Evolutionary conservation across 192 early-diverging fungal genomes (phyloP).

Genomic region (Podila horticola): DNA sequence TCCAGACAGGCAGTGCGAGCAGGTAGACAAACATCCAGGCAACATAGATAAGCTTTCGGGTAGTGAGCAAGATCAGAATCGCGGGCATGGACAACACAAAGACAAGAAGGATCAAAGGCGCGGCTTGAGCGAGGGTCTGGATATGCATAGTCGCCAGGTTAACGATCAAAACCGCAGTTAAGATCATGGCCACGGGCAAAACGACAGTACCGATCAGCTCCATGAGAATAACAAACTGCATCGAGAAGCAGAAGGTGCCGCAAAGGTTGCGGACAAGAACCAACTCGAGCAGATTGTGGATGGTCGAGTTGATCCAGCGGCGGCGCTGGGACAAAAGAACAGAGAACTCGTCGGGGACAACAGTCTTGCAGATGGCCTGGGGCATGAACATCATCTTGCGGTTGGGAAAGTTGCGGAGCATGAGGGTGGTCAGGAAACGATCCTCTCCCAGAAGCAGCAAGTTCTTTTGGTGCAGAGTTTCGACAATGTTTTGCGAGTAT

Average conservation of each 20-base stretch:
- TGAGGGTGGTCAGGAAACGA: conserved; percentile 89
- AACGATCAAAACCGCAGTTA: conserved; percentile 75
- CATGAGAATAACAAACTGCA: conserved; percentile 85
- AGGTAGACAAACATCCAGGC: conserved; percentile 93
- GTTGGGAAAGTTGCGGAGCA: conserved; percentile 88
- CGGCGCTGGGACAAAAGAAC: conserved; percentile 91
- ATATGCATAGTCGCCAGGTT: conserved; percentile 64
- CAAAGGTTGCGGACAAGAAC: conserved; percentile 94
- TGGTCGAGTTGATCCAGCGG: conserved; percentile 97
- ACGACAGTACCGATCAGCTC: conserved; percentile 82
- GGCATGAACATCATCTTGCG: conserved; percentile 92
- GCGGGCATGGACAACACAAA: conserved; percentile 90
- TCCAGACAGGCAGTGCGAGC: conserved; percentile 91
- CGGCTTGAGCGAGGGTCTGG: conserved; percentile 63
- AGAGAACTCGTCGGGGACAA: conserved; percentile 84
- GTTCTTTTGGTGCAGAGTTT: conserved; percentile 90
- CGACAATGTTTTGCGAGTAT: conserved; percentile 85
- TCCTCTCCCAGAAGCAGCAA: conserved; percentile 91
- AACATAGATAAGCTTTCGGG: conserved; percentile 85
- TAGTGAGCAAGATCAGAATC: conserved; percentile 89
- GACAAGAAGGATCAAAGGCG: conserved; percentile 81
- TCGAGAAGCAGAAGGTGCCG: conserved; percentile 97
- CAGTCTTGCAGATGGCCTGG: conserved; percentile 86
- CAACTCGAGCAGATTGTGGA: conserved; percentile 94
- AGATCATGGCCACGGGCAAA: conserved; percentile 77